Evolutionary conservation across 2,329 filamentous ascomycete species (phyloP).

Genomic region (Aspergillus bombycis): DNA sequence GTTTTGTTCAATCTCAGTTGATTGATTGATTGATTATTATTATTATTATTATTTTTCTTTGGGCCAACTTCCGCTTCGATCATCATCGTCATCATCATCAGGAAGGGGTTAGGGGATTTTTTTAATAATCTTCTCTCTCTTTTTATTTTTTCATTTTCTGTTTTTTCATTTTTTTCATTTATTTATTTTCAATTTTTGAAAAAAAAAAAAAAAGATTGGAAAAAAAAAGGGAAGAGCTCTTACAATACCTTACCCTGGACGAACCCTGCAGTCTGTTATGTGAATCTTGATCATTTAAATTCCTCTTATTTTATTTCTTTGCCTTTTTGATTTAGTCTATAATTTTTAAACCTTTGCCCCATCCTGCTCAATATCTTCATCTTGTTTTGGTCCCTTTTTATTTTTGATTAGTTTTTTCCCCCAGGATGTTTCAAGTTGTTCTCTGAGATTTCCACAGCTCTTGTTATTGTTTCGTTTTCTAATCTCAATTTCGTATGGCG

Average conservation of each 20-base stretch:
- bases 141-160: conserved; percentile 3
- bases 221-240: conserved; percentile 1
- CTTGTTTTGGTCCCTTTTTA: conserved; percentile 7
- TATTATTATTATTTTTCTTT: conserved; percentile 4
- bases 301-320: conserved; percentile 8
- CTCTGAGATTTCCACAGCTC: conserved; percentile 1
- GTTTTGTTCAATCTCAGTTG: no score
- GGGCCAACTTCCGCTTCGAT: conserved; percentile 1
- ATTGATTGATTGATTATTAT: not conserved
- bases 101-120: conserved; percentile 6
- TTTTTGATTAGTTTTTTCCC: conserved; percentile 5
- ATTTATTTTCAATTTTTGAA: not conserved
- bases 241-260: conserved; percentile 11
- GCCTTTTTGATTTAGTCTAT: conserved; percentile 11
- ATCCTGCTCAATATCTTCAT: conserved; percentile 7
- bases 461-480: conserved; percentile 3
- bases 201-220: not conserved
- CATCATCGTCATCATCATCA: conserved; percentile 7
- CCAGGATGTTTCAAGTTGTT: conserved; percentile 8
- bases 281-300: conserved; percentile 8
- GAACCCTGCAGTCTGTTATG: conserved; percentile 12
- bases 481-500: conserved; percentile 15
- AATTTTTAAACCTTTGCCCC: conserved; percentile 10
- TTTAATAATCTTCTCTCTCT: conserved; percentile 8
- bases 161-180: not conserved